Base-by-base conservation (phyloP, 2,329 filamentous ascomycete genomes). In the Fusarium austroafricanum region DNA sequence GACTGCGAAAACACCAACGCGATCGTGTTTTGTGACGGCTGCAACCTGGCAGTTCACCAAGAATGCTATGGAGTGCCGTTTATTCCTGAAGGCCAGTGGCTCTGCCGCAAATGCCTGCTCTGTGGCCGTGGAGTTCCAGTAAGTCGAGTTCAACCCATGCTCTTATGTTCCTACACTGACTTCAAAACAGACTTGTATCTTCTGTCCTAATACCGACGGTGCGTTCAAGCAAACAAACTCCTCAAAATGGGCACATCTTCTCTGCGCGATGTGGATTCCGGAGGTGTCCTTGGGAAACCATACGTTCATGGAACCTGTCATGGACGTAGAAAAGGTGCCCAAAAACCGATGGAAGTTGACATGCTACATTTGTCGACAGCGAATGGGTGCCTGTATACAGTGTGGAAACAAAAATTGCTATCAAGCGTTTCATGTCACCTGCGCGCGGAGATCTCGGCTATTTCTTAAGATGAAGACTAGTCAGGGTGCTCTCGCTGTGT, bases 1-100 rank as follows among this genome's bases (percentile, higher is more conserved):
- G 96, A 99, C 76, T 99, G 96, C 76, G 96, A 99, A 80, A 99
- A 99, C 78, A 96, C 96, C 21, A 99, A 99, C 76, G 96, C 96
- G 2, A 99, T 99, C 75, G 96, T 99, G 21, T 99, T 99, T 76
- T 99, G 96, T 77, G 96, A 99, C 77, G 96, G 96, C 5, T 99
- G 96, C 79, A 96, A 99, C 79, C 83, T 99, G 51, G 96, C 96
- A 5, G 96, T 99, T 11, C 96, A 99, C 79, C 96, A 99, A 79
- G 96, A 99, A 82, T 99, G 96, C 79, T 99, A 99, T 76, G 96
- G 96, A 56, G 96, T 99, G 45, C 96, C 96, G 2, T 99, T 97
- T 79, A 99, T 99, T 70, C 96, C 96, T 3, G 96, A 99, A 81
- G 96, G 96, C 18, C 96, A 99, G 79, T 99, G 96, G 96, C 87